phyloP scores from a whole-genome alignment of 495 filamentous ascomycete genomes.

The Bombardia bombarda region DNA sequence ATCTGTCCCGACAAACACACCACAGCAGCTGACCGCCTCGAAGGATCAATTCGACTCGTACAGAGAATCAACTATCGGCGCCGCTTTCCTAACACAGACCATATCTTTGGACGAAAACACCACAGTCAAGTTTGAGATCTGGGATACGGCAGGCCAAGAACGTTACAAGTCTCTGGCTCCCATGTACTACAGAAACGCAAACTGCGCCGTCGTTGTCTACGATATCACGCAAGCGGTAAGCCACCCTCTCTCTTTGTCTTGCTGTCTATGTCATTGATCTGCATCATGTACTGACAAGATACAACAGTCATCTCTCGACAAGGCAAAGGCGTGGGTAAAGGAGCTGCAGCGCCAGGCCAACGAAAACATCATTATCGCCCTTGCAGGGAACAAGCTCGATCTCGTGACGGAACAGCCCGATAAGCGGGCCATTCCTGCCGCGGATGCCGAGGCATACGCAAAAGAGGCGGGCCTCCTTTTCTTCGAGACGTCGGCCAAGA shows the following conservation, averaged over 20 bases:
- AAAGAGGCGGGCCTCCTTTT: slow-evolving; percentile 88
- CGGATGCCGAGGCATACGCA: slow-evolving; percentile 91
- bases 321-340: slow-evolving; percentile 99
- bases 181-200: slow-evolving; percentile 99
- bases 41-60: slow-evolving; percentile 99
- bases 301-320: slow-evolving; percentile 81
- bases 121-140: slow-evolving; percentile 99
- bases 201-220: slow-evolving; percentile 98
- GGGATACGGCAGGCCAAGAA: slow-evolving; percentile 98
- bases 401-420: slow-evolving; percentile 82
- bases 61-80: slow-evolving; percentile 97
- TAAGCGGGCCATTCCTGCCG: slow-evolving; percentile 81
- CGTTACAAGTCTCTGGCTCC: slow-evolving; percentile 96
- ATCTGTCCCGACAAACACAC: not conserved
- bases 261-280: not conserved
- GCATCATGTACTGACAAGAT: slow-evolving; percentile 6
- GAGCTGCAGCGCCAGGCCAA: slow-evolving; percentile 97
- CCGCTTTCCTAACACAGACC: slow-evolving; percentile 96
- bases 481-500: slow-evolving; percentile 97
- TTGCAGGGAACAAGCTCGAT: slow-evolving; percentile 97
- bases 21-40: slow-evolving; percentile 9
- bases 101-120: slow-evolving; percentile 95
- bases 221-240: slow-evolving; percentile 97
- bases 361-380: slow-evolving; percentile 97
- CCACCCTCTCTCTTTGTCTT: slow-evolving; percentile 2